Base-by-base conservation (phyloP, 2,329 filamentous ascomycete genomes). In the Fusarium sp. region DNA sequence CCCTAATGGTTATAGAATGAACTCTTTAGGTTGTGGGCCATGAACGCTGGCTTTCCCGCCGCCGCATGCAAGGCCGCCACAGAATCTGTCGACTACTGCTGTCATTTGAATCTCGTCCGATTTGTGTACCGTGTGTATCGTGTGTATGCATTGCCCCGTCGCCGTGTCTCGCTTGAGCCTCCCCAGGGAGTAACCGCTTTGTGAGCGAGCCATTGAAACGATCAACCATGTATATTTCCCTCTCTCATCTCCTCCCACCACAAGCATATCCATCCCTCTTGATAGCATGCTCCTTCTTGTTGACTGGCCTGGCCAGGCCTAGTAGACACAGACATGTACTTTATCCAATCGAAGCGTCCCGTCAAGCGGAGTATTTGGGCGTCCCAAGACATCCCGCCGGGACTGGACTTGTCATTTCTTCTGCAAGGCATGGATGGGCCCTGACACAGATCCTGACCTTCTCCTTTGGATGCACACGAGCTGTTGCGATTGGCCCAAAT, bases 161-260 rank as follows among this genome's bases (percentile, higher is more conserved):
- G 42, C 35, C 54, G 49, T 63, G 56, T 67, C 65, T 65, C 47
- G 56, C 48, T 59, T 65, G 50, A 68, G 61, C 66, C 57, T 57
- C 65, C 57, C 56, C 33, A 27, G 6, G 13, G 7, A 14, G 17
- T 38, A 45, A 45, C 44, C 57, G 43, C 53, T 57, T 19, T n/a
- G 33, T 39, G 43, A 39, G 38, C 45, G 32, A 19, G 9, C 21
- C 14, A 33, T 29, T 13, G 19, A 44, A 41, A 27, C 54, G 19
- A 38, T 47, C 19, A 19, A 19, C 3, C 3, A 19, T 19, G 19
- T 19, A 4, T 19, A 19, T 19, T 19, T 19, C 19, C 37, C 23
- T 42, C 29, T 44, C 13, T 14, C 25, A 32, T 54, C 41, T 14
- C 25, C 36, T 54, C 41, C 19, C 19, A 19, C 44, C 37, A 44